Evolutionary conservation across 148 eudicot genomes (phyloP).

Genomic region (Pharnaceum exiguum): DNA sequence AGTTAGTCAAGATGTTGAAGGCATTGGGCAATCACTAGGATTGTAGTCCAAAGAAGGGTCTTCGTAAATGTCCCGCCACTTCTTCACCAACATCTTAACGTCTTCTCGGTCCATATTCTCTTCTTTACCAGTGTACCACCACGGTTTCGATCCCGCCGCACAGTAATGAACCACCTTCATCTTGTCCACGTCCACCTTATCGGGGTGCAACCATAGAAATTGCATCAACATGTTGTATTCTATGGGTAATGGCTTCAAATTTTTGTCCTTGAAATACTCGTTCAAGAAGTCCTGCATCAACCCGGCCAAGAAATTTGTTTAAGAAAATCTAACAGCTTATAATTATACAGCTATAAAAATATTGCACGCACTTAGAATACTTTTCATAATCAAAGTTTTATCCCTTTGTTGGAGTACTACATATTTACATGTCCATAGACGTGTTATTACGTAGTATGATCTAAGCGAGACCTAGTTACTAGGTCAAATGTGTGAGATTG

Average conservation of each 20-base stretch:
- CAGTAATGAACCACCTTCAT: slow-evolving; percentile 49
- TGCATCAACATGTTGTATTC: slow-evolving; percentile 39
- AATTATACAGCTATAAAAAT: too few relatives aligned
- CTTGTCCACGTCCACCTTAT: slow-evolving; percentile 31
- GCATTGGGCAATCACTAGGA: too few relatives aligned
- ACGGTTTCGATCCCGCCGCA: slow-evolving; percentile 38
- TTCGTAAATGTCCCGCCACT: slow-evolving; percentile 45
- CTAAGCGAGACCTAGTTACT: too few relatives aligned
- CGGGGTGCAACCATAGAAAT: slow-evolving; percentile 42
- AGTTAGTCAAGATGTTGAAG: too few relatives aligned
- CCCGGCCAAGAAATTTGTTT: too few relatives aligned
- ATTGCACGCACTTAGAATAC: too few relatives aligned
- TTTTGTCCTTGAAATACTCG: slow-evolving; percentile 38
- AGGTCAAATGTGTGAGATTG: too few relatives aligned
- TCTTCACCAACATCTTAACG: slow-evolving; percentile 36
- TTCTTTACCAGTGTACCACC: slow-evolving; percentile 35
- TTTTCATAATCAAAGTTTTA: too few relatives aligned
- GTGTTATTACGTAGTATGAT: too few relatives aligned
- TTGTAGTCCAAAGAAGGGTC: slow-evolving; percentile 27
- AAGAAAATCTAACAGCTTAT: too few relatives aligned
- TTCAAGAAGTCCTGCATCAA: slow-evolving; percentile 40
- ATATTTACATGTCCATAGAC: too few relatives aligned
- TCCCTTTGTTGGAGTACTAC: too few relatives aligned
- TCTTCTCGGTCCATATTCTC: slow-evolving; percentile 47
- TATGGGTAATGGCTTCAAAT: slow-evolving; percentile 33